Evolutionary conservation across 2,329 filamentous ascomycete genomes (phyloP).

Genomic region (Penicillium sp.): DNA sequence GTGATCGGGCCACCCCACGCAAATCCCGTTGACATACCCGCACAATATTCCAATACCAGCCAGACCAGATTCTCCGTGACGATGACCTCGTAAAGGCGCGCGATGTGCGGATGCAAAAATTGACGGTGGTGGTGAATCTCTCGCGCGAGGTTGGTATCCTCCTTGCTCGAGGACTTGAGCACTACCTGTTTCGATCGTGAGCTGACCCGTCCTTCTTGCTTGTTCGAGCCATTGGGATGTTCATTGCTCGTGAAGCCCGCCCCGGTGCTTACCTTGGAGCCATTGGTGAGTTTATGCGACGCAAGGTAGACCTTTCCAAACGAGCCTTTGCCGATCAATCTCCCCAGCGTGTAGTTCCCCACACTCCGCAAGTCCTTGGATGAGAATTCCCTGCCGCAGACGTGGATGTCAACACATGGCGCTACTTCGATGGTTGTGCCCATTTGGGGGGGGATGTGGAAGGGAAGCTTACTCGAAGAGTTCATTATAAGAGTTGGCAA

Average conservation of each 20-base stretch:
- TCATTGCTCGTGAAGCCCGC: background rate
- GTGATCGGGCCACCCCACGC: background rate
- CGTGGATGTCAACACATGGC: slow-evolving; percentile 9
- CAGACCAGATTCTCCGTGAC: slow-evolving; percentile 93
- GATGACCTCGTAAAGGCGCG: slow-evolving; percentile 93
- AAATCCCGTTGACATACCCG: slow-evolving; percentile 51
- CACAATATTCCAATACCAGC: slow-evolving; percentile 94
- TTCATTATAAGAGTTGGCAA: slow-evolving; percentile 94
- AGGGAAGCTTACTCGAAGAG: slow-evolving; percentile 70
- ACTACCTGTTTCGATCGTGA: slow-evolving; percentile 61
- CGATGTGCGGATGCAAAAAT: slow-evolving; percentile 95
- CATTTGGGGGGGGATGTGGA: background rate
- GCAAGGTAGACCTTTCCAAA: slow-evolving; percentile 98
- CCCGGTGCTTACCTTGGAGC: slow-evolving; percentile 66
- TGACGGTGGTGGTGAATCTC: slow-evolving; percentile 99
- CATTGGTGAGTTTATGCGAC: slow-evolving; percentile 94
- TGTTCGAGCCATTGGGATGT: background rate
- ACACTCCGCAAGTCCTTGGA: slow-evolving; percentile 85
- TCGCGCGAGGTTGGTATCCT: slow-evolving; percentile 88
- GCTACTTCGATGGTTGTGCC: background rate
- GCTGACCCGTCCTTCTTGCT: background rate
- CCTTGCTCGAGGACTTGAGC: slow-evolving; percentile 94
- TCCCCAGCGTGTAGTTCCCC: slow-evolving; percentile 88
- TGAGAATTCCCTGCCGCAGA: slow-evolving; percentile 73
- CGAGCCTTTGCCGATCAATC: slow-evolving; percentile 91